Conservation (phyloP, 2,329 filamentous ascomycete species). For the Fusarium circinatum region DNA sequence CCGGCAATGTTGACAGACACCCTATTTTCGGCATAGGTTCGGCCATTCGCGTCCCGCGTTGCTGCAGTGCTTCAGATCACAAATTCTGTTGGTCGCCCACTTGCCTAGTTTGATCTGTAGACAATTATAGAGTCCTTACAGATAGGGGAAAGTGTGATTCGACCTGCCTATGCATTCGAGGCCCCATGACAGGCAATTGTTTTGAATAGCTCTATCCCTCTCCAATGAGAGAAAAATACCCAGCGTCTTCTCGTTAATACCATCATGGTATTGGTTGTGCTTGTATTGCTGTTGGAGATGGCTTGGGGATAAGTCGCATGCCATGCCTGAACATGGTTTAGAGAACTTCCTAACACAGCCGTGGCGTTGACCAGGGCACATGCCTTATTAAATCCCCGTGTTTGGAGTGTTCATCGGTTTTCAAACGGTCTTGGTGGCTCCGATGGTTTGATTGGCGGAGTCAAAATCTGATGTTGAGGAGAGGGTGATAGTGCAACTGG, state of each 20-base stretch:
- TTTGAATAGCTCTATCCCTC: not conserved
- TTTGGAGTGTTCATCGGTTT: constrained; percentile 27
- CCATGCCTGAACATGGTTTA: not conserved
- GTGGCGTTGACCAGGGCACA: constrained; percentile 18
- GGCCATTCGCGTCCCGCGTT: constrained; percentile 33
- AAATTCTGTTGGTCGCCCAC: constrained; percentile 26
- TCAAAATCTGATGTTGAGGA: constrained; percentile 65
- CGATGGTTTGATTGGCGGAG: constrained; percentile 66
- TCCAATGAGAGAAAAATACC: not conserved
- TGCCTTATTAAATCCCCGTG: constrained; percentile 8
- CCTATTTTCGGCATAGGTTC: constrained; percentile 22
- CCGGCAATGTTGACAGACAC: constrained; percentile 11
- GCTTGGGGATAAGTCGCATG: not conserved
- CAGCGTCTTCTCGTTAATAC: constrained; percentile 3
- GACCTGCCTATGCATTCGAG: constrained; percentile 7
- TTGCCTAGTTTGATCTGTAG: constrained; percentile 11
- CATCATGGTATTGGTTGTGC: constrained; percentile 4
- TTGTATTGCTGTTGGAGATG: not conserved
- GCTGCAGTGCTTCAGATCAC: constrained; percentile 21
- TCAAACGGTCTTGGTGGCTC: constrained; percentile 35
- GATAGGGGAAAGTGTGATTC: constrained; percentile 18
- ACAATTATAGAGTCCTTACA: constrained; percentile 12
- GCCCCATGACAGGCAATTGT: constrained; percentile 10
- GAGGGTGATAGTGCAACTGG: constrained; percentile 68
- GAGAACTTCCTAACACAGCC: constrained; percentile 2